Evolutionary conservation across 2,329 filamentous ascomycete species (phyloP).

Genomic region (Lasiodiplodia gonubiensis): DNA sequence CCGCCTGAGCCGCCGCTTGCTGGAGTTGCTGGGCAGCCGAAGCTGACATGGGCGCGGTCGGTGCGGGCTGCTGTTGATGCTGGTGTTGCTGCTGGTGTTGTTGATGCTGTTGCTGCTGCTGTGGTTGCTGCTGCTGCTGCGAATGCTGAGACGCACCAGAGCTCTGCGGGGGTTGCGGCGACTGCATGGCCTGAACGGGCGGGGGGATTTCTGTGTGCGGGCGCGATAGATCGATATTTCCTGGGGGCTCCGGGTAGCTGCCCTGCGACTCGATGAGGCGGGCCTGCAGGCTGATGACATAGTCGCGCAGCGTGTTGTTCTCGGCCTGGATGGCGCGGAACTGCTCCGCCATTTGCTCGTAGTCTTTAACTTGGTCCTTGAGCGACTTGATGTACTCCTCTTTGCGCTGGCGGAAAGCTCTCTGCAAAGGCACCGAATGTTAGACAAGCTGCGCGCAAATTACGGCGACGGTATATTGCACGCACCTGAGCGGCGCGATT

Average conservation of each 20-base stretch:
- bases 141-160: conserved; percentile 17
- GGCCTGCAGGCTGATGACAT: conserved; percentile 88
- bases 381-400: conserved; percentile 98
- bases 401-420: conserved; percentile 96
- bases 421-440: conserved; percentile 57
- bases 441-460: background rate
- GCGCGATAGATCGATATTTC: conserved; percentile 74
- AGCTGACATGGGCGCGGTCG: conserved; percentile 43
- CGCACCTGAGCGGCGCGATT: conserved; percentile 95
- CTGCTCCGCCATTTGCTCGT: conserved; percentile 73
- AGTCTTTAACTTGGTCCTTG: conserved; percentile 89
- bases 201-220: conserved; percentile 45
- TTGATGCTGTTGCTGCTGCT: background rate
- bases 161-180: conserved; percentile 29
- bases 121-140: background rate
- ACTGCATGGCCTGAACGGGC: conserved; percentile 35
- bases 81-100: background rate
- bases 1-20: conserved; percentile 34
- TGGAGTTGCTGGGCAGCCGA: conserved; percentile 29
- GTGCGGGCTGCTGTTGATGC: conserved; percentile 24
- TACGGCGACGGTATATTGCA: conserved; percentile 21
- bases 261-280: conserved; percentile 82
- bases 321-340: conserved; percentile 84
- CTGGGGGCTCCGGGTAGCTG: conserved; percentile 82
- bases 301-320: conserved; percentile 89